phyloP scores from a whole-genome alignment of 805 yeast genomes.

The Yarrowia yakushimensis region DNA sequence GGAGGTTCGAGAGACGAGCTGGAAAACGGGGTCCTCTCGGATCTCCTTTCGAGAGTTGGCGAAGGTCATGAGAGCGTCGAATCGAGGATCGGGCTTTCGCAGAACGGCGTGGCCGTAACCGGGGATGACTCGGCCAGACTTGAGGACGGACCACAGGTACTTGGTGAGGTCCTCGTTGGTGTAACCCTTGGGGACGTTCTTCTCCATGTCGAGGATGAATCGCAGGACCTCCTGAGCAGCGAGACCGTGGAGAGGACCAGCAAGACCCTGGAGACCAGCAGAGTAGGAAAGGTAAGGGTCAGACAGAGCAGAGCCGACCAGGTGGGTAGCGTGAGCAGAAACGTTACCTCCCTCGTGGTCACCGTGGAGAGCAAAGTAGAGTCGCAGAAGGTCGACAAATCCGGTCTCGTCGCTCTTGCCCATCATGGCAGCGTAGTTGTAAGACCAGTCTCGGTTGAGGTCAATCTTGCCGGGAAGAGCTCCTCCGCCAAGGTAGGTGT shows the following conservation, averaged over 20 bases:
- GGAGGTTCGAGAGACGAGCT: constrained; percentile 70
- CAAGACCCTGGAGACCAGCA: constrained; percentile 80
- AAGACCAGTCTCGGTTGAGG: constrained; percentile 54
- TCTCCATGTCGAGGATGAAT: constrained; percentile 67
- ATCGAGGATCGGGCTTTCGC: constrained; percentile 86
- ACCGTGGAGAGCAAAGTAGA: constrained; percentile 76
- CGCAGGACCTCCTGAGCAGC: constrained; percentile 85
- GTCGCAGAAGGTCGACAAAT: constrained; percentile 74
- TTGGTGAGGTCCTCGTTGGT: constrained; percentile 66
- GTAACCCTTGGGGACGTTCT: constrained; percentile 66
- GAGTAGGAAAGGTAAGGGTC: constrained; percentile 75
- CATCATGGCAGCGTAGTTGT: constrained; percentile 59
- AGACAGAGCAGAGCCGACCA: constrained; percentile 78
- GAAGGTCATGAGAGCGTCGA: constrained; percentile 80
- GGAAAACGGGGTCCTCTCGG: constrained; percentile 71
- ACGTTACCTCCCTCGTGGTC: constrained; percentile 92
- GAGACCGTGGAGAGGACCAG: constrained; percentile 85
- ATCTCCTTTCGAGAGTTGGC: constrained; percentile 47
- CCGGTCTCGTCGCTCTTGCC: constrained; percentile 61
- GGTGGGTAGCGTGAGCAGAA: constrained; percentile 81
- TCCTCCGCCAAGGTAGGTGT: constrained; percentile 72
- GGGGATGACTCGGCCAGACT: constrained; percentile 81
- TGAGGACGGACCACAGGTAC: constrained; percentile 74
- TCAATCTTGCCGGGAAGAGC: constrained; percentile 42
- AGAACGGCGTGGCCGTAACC: constrained; percentile 88